These are phyloP conservation scores for Vigna hirtella DNA, from an alignment of 306 rosid genomes.

Conservation along the genomic window DNA sequence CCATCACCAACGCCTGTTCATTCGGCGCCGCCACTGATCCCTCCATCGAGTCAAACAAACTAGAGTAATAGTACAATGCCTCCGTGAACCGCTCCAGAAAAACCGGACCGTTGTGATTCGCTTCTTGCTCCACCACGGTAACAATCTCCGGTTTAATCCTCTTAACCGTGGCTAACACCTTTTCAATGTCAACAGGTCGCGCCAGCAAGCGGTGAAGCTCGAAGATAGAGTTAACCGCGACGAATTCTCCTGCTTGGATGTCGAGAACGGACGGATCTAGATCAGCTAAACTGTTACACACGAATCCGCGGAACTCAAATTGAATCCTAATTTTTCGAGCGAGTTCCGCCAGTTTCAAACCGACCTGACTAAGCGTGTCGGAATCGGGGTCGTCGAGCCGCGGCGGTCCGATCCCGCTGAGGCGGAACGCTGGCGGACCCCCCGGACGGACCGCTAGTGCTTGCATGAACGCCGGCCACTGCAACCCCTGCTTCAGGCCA, in stretches of 20 bases:
- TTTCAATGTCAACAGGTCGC: background rate
- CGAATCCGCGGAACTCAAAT: conserved; percentile 4
- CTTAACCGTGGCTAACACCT: background rate
- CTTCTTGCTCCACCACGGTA: conserved; percentile 11
- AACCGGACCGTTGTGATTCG: background rate
- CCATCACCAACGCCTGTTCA: background rate
- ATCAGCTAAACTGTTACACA: background rate
- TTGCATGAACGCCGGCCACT: conserved; percentile 7
- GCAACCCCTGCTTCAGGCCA: conserved; percentile 4
- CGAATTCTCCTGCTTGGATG: background rate
- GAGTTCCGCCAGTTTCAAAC: background rate
- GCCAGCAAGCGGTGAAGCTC: conserved; percentile 4
- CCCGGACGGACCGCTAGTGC: background rate
- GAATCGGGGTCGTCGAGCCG: background rate
- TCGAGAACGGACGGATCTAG: background rate
- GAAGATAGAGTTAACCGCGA: background rate
- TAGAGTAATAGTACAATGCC: conserved; percentile 1
- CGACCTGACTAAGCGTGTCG: background rate
- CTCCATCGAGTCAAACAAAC: conserved; percentile 1
- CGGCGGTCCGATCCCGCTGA: background rate
- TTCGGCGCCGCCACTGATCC: background rate
- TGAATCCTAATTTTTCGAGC: background rate
- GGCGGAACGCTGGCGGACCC: background rate
- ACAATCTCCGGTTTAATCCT: background rate
- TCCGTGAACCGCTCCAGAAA: background rate